Conservation (phyloP, 2,329 filamentous ascomycete species). For the Fusarium paranaense region DNA sequence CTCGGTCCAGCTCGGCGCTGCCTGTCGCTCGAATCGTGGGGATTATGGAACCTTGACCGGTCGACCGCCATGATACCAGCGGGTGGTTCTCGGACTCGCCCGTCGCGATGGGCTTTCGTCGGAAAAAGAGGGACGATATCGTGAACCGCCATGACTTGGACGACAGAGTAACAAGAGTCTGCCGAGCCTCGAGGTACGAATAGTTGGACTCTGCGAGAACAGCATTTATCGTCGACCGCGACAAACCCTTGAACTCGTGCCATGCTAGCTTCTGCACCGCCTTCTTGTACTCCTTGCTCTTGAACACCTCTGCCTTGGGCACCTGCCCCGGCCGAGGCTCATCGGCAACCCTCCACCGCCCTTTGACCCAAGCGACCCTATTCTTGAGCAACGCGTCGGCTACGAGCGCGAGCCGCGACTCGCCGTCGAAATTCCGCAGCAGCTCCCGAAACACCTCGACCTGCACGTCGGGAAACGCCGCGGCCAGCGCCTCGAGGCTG, state of each 20-base stretch:
- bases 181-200: constrained; percentile 78
- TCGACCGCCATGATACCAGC: constrained; percentile 70
- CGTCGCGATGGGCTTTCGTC: constrained; percentile 68
- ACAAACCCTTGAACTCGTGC: constrained; percentile 81
- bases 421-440: constrained; percentile 78
- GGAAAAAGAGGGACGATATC: constrained; percentile 76
- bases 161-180: constrained; percentile 75
- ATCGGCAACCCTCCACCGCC: constrained; percentile 67
- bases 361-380: constrained; percentile 76
- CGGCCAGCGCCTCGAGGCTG: constrained; percentile 74
- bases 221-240: constrained; percentile 78
- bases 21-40: constrained; percentile 75
- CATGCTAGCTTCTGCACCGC: constrained; percentile 76
- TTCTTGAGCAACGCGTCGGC: constrained; percentile 82
- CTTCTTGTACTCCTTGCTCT: constrained; percentile 73
- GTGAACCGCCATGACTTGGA: constrained; percentile 83
- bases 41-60: constrained; percentile 65
- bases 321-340: constrained; percentile 54
- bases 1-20: constrained; percentile 71
- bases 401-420: constrained; percentile 81
- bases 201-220: constrained; percentile 86
- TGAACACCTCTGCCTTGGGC: constrained; percentile 73
- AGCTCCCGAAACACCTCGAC: constrained; percentile 87
- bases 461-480: constrained; percentile 84
- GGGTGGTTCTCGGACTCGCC: constrained; percentile 70